Conservation (phyloP, 768 basidiomycete species). For the Xanthoconium purpureum region DNA sequence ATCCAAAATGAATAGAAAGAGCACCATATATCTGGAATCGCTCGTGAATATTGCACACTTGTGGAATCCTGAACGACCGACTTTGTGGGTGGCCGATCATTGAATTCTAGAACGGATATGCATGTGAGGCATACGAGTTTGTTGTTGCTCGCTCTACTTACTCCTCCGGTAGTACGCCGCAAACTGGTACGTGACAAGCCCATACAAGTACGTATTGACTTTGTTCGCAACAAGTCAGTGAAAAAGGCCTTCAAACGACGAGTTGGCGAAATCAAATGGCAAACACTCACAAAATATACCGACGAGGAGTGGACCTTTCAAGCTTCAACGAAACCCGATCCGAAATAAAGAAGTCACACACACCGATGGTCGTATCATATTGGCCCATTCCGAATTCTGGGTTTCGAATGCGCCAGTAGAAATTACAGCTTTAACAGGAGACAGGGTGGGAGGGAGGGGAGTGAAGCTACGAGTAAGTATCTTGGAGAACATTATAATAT, state of each 20-base stretch:
- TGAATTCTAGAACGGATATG: constrained; percentile 7
- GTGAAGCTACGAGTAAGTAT: no score
- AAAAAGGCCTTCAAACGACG: no score
- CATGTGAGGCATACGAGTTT: no score
- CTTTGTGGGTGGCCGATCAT: constrained; percentile 13
- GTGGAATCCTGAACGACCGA: background rate
- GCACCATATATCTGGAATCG: constrained; percentile 11
- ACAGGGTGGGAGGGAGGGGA: no score
- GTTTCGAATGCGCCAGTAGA: background rate
- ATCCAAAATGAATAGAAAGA: background rate
- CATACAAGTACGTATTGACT: constrained; percentile 22
- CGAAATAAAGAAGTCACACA: background rate
- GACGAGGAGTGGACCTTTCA: constrained; percentile 16
- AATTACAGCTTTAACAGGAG: no score
- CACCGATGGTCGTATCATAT: background rate
- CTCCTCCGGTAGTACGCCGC: constrained; percentile 31
- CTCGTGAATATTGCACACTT: background rate
- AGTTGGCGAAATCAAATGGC: no score
- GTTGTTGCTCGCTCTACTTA: background rate
- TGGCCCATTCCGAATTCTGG: background rate
- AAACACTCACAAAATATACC: constrained; percentile 22
- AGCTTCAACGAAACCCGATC: background rate
- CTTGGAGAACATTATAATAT: no score
- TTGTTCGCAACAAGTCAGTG: background rate
- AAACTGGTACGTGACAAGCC: no score